phyloP scores from a whole-genome alignment of 1,284 basidiomycete genomes.

The Amylostereum chailletii region DNA sequence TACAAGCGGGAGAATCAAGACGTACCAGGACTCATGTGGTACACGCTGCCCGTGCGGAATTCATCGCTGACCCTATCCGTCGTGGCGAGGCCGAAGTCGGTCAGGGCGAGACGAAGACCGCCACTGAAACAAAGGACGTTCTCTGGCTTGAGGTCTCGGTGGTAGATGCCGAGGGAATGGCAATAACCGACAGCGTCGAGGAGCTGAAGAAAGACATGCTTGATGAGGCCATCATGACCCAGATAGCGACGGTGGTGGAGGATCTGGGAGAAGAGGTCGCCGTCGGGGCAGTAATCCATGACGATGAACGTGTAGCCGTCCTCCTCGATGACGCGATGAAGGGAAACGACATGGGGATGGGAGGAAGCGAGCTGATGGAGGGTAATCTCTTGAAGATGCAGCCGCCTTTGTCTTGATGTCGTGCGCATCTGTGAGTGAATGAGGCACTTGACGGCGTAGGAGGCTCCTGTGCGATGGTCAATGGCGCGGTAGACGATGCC shows the following conservation, averaged over 20 bases:
- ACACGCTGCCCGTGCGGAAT: conserved; percentile 93
- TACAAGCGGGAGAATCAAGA: conserved; percentile 10
- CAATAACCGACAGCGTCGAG: conserved; percentile 90
- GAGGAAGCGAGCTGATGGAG: conserved; percentile 83
- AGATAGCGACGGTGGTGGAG: conserved; percentile 64
- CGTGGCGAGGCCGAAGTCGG: conserved; percentile 96
- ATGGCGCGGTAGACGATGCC: conserved; percentile 92
- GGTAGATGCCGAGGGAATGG: conserved; percentile 86
- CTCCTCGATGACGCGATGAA: conserved; percentile 55
- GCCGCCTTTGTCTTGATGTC: conserved; percentile 54
- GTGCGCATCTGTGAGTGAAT: conserved; percentile 49
- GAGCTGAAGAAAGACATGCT: conserved; percentile 84
- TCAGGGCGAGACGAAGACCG: conserved; percentile 80
- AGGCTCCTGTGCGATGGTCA: conserved; percentile 42
- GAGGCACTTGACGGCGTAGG: conserved; percentile 90
- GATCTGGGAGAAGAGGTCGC: conserved; percentile 89
- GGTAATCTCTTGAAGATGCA: conserved; percentile 73
- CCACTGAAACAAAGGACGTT: conserved; percentile 86
- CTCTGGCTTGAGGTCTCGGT: conserved; percentile 97
- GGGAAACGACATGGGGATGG: conserved; percentile 73
- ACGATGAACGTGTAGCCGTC: conserved; percentile 52
- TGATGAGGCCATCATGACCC: conserved; percentile 77
- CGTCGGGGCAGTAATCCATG: conserved; percentile 72
- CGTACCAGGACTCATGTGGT: conserved; percentile 93
- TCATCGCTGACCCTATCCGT: conserved; percentile 83